A percentile compares a stretch with the other conserved stretches of the same genome.
phyloP scores from a whole-genome alignment of 306 rosid genomes.

The Vicia villosa region DNA sequence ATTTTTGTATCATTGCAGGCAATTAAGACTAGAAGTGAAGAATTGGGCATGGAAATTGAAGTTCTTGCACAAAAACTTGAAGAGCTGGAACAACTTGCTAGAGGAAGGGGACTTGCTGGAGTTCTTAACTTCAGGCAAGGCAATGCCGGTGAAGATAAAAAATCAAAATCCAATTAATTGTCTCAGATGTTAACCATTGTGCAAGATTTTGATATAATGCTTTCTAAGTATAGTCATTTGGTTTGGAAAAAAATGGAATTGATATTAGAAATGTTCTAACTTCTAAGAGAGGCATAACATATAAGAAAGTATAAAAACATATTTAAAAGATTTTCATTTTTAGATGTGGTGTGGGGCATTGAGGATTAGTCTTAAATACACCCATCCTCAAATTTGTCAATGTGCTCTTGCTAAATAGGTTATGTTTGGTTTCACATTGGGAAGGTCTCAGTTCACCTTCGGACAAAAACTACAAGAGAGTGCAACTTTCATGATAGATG shows the following conservation, averaged over 20 bases:
- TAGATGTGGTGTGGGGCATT: background rate
- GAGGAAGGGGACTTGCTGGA: constrained; percentile 56
- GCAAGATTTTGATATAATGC: constrained; percentile 6
- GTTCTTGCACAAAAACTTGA: constrained; percentile 46
- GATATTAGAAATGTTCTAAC: background rate
- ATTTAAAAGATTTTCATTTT: background rate
- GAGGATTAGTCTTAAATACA: background rate
- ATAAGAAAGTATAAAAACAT: background rate
- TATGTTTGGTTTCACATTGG: background rate
- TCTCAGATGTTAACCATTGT: constrained; percentile 19
- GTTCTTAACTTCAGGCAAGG: constrained; percentile 46
- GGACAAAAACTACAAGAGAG: background rate
- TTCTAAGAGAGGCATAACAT: background rate
- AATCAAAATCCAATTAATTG: constrained; percentile 37
- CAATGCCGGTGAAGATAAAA: constrained; percentile 26
- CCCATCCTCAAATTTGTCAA: background rate
- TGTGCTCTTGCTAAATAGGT: background rate
- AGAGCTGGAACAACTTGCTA: constrained; percentile 59
- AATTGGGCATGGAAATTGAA: constrained; percentile 35
- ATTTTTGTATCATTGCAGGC: constrained; percentile 48
- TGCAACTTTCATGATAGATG: background rate
- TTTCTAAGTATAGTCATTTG: background rate
- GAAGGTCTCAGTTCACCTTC: background rate
- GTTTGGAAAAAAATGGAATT: constrained; percentile 2
- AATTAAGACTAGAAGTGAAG: constrained; percentile 45